Base-by-base conservation (phyloP, 257 asterid genomes). In the Henckelia pumila region DNA sequence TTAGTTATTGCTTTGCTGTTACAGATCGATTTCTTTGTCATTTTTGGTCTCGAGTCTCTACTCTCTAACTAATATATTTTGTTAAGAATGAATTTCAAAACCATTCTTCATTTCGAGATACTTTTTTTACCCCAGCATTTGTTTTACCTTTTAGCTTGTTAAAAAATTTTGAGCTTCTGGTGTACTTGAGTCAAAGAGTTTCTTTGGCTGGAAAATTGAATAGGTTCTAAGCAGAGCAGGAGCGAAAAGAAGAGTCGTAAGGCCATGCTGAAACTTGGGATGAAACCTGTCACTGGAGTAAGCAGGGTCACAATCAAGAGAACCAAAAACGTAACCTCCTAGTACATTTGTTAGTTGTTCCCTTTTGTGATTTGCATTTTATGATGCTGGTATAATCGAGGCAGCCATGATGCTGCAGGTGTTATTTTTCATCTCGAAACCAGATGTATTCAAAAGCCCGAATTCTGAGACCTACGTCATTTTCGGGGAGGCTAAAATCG, bases 401-500 rank as follows among this genome's bases (percentile, higher is more conserved):
- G 28, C 44, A 28, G 6, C 64, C 1, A 23, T 26, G 25, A 40
- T 64, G 22, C 44, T 73, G 61, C 88, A 87, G 95, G 71, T 85
- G 63, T 19, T 88, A 61, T 88, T 88, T 52, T 85, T 78, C 79
- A 87, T 89, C 77, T 86, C 96, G 5, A 89, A 86, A 61, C 95
- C 96, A 0, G 95, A 89, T 47, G 95, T 89, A 57, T 89, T 89
- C 71, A 87, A 89, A 70, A 87, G 90, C 83, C 96, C 96, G 35
- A 75, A 78, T 61, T 87, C 92, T 0, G 96, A 88, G 71, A 86
- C 94, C 1, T 88, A 86, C 3, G 85, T 88, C 17, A 85, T 88
- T 64, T 85, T 88, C 61, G 92, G 92, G n/a, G 96, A 88, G 75
- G 95, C 95, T 2, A 89, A 89, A 81, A 89, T 89, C 1, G 95